Base-by-base conservation (phyloP, 2,329 filamentous ascomycete genomes). In the Catunica adiposa region DNA sequence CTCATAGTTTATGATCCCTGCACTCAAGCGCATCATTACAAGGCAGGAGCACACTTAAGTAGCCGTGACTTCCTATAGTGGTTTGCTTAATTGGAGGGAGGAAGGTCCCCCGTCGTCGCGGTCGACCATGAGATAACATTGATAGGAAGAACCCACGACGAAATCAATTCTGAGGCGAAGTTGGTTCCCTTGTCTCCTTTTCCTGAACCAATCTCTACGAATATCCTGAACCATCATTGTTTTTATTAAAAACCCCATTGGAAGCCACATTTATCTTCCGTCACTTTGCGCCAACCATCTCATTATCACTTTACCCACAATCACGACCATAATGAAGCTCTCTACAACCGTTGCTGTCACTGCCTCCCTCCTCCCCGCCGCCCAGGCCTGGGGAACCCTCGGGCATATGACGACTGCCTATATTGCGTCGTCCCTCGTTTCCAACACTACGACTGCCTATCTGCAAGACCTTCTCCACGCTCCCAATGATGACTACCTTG, bases 361-460 rank as follows among this genome's bases (percentile, higher is more conserved):
- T 31, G 61, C 69, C 38, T 63, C 66, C 46, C 64, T 64, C 56
- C 57, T 68, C 25, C 69, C 67, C 8, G 61, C 63, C 20, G 67
- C 63, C 3, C 60, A 64, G 46, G 70, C 70, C 54, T 73, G 70
- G 70, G 71, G 71, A 58, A 67, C 76, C 59, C 71, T 84, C 56
- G 81, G 81, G 1, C 81, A 84, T 65, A 78, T 82, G 62, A 79
- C 80, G 3, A 76, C 82, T 6, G 81, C 79, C 44, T 82, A 80
- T 63, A 64, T 84, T 22, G 80, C 81, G 9, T 73, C 72, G 61
- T 74, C 74, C 63, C 78, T 83, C 62, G 77, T 84, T 53, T 66
- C 74, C 55, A 70, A 75, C 37, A 65, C 71, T 29, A 84, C 80
- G 14, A 69, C 76, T 22, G 59, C 67, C 40, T 78, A 76, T 64